Percentiles rank a stretch among this genome's conserved stretches.
Conservation (phyloP, 1,284 basidiomycete genomes). For the Leccinum griseonigrum region DNA sequence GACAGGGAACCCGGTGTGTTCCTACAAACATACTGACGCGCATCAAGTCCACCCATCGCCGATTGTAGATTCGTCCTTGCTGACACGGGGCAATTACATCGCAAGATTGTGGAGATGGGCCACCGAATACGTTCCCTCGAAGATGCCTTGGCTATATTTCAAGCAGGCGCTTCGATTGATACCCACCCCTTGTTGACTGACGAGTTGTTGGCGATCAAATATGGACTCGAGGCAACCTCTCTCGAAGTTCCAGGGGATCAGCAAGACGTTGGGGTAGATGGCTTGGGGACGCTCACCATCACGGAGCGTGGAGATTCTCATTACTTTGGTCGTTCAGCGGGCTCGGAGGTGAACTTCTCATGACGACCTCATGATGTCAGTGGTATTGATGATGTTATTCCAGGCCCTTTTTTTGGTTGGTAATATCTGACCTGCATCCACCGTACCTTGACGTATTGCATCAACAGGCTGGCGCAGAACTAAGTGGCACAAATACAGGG, state of each 20-base stretch:
- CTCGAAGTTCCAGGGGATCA: slow-evolving; percentile 27
- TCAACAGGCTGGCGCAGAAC: slow-evolving; percentile 49
- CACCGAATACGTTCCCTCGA: slow-evolving; percentile 70
- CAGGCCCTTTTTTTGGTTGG: slow-evolving; percentile 34
- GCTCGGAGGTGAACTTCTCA: slow-evolving; percentile 40
- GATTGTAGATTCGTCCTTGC: slow-evolving; percentile 58
- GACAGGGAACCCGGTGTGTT: slow-evolving; percentile 52
- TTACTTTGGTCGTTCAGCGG: slow-evolving; percentile 69
- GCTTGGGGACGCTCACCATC: slow-evolving; percentile 59
- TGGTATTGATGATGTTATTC: slow-evolving; percentile 9
- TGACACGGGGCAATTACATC: slow-evolving; percentile 67
- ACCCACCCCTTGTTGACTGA: slow-evolving; percentile 62
- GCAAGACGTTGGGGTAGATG: slow-evolving; percentile 38
- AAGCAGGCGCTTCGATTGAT: slow-evolving; percentile 58
- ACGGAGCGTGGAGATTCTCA: slow-evolving; percentile 62
- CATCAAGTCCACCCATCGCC: neutral
- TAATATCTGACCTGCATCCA: slow-evolving; percentile 6
- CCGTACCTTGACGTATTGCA: slow-evolving; percentile 5
- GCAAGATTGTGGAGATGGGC: slow-evolving; percentile 70
- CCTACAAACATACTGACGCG: neutral
- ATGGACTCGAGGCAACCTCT: slow-evolving; percentile 41
- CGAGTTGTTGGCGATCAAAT: slow-evolving; percentile 62
- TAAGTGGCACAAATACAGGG: slow-evolving; percentile 31
- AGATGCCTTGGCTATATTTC: slow-evolving; percentile 63
- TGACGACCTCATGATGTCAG: neutral